Base-by-base conservation (phyloP, 2,329 filamentous ascomycete genomes). In the Talaromyces funiculosus region DNA sequence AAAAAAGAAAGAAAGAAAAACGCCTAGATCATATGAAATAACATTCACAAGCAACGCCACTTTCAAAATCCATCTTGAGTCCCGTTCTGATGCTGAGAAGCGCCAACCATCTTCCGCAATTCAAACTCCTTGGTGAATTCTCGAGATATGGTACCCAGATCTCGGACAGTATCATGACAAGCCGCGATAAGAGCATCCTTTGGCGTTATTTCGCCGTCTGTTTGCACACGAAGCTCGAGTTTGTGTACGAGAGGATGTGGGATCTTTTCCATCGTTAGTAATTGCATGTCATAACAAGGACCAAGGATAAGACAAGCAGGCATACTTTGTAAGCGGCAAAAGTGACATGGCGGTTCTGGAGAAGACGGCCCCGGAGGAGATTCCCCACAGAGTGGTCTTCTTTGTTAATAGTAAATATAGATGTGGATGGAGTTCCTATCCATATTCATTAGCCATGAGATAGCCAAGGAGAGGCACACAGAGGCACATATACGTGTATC, bases 331-430 rank as follows among this genome's bases (percentile, higher is more conserved):
- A 99, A 12, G 89, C 94, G 62, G 92, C 87, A 82, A 97, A 96
- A 68, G 89, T 81, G 68, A 99, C 89, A 72, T 95, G 88, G 18
- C 86, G 84, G 69, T 90, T 89, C 73, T 90, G 87, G 78, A 94
- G 87, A 61, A 99, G 88, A 69, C 93, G 90, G 70, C 90, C 87
- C 53, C 89, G 85, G 60, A 99, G 83, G 60, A 99, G 83, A 75
- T 99, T 97, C 68, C 88, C 94, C 26, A 99, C 84, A 1, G 93
- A 97, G 78, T 97, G 93, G 69, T 99, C 94, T 75, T 99, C 94
- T 76, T 97, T 97, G 77, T 91, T 90, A 77, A 99, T 87, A 62
- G 90, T 86, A 79, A 99, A 99, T 76, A 97, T 90, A 9, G 91
- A 90, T n/a, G 90, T 92, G 73, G 96, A 96, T 22, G 93, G 90